Evolutionary conservation across 2,329 filamentous ascomycete genomes (phyloP), one percentile per base, ranked within the genome.

Genomic region (Trichophyton rubrum): DNA sequence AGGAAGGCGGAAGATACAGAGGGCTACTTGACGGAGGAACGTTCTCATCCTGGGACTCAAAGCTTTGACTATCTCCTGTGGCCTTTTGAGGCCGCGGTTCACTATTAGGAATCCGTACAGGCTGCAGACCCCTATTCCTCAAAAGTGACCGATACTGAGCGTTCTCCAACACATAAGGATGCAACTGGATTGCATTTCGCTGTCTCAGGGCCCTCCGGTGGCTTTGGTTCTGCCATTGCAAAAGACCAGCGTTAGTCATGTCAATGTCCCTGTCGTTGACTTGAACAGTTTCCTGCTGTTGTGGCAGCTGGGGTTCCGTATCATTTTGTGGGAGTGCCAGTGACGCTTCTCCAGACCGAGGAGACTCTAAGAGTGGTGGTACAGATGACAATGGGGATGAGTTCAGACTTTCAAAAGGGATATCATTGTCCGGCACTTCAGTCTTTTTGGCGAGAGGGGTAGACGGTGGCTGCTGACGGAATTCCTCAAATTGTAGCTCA

Each of bases 131-230:
- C 57, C 75, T 65, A 41, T 69, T 70, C 59, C 70, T 74, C 66
- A 78, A 69, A 47, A 71, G 71, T 38, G 65, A 69, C 51, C 71
- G 69, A 63, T 79, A 79, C 60, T 72, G 72, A 6, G 75, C 75
- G 62, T 73, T 69, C 63, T 80, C 78, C 15, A 78, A 64, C 0
- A 73, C 66, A 61, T 79, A 80, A 1, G 78, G 78, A 63, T 79
- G 75, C 30, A 78, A 62, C 60, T 80, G 78, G 56, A 78, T 78
- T 6, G 75, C 73, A 64, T 77, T 78, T 43, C 77, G 73, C 60
- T 76, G 70, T 58, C 78, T 70, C 22, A 79, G 66, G 3, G 67
- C 68, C 60, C 74, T 70, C 61, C 70, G 45, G 51, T 24, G 9
- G 30, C 27, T 56, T 8, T 57, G 33, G 55, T 43, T 57, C 40